A percentile compares a stretch with the other conserved stretches of the same genome.
phyloP scores from a whole-genome alignment of 371 early-diverging fungal species.

The Capillidium heterosporum region DNA sequence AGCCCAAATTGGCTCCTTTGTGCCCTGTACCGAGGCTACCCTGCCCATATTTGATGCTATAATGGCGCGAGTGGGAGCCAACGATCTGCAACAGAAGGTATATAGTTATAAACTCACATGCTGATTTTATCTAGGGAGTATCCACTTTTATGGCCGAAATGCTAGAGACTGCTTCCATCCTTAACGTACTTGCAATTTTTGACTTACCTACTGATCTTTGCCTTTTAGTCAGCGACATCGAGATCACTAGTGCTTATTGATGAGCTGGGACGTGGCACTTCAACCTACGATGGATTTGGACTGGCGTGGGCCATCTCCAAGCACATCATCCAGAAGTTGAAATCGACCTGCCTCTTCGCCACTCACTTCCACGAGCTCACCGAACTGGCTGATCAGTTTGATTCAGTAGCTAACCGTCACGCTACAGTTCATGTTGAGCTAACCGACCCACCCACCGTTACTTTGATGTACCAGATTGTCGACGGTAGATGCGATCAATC shows the following conservation, averaged over 20 bases:
- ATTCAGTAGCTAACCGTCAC: conserved; percentile 70
- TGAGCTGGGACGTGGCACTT: conserved; percentile 97
- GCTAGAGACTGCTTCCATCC: conserved; percentile 91
- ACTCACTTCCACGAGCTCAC: conserved; percentile 98
- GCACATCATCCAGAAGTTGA: conserved; percentile 60
- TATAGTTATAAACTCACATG: neutral
- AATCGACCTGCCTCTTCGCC: conserved; percentile 77
- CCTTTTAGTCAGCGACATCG: conserved; percentile 44
- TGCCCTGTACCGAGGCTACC: conserved; percentile 74
- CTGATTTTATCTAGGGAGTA: conserved; percentile 29
- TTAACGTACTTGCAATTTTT: conserved; percentile 33
- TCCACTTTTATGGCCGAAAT: conserved; percentile 99
- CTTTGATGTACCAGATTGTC: conserved; percentile 72
- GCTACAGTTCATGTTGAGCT: conserved; percentile 50
- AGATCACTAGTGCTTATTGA: conserved; percentile 95
- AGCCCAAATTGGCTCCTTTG: conserved; percentile 97
- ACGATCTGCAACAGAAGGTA: conserved; percentile 72
- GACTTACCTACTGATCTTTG: neutral
- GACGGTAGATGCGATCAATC: conserved; percentile 85
- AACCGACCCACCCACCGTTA: conserved; percentile 19
- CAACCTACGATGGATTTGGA: conserved; percentile 95
- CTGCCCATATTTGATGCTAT: conserved; percentile 83
- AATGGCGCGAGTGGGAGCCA: conserved; percentile 90
- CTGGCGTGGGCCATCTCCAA: conserved; percentile 95
- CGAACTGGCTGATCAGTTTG: conserved; percentile 34